Base-by-base conservation (phyloP, 257 asterid species). In the Gentiana macrophylla region DNA sequence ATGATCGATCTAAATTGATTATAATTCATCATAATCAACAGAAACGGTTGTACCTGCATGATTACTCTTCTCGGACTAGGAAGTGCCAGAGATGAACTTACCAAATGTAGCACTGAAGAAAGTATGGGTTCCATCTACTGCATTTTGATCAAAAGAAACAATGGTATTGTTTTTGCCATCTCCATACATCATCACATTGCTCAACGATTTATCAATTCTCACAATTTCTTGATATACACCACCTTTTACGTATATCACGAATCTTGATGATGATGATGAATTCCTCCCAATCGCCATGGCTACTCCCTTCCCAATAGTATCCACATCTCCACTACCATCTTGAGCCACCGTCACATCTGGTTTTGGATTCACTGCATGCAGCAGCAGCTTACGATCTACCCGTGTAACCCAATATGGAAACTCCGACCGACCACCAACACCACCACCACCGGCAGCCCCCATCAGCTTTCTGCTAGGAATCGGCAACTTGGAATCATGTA, bases 151-250 rank as follows among this genome's bases (percentile, higher is more conserved):
- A 68, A 75, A 86, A 77, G 86, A 64, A 48, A 88, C 13, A 2
- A 83, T 52, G 59, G 95, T 80, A n/a, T 59, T 53, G 0, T 53
- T 37, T 59, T 62, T 76, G 43, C 86, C 94, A 64, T 80, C 95
- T n/a, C 97, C 97, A 71, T 79, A 80, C 24, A 88, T 72, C 94
- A 79, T 74, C 12, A 88, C 89, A 59, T 88, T 84, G 93, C 84
- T 80, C 8, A 51, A 48, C 2, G 78, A 8, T 58, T 88, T 88
- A 7, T 77, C 86, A 79, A 85, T 12, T 45, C 67, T 62, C 72
- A 85, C 87, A 24, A 80, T 73, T 73, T 80, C 95, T 32, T 49
- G 53, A 35, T 88, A 85, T 46, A 1, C 62, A 4, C 97, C 97
- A 0, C 63, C 77, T 75, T 75, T 85, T 47, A 85, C 72, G 38